Base-by-base conservation (phyloP, 208 protist genomes). In the Wallacemonas sp. region DNA sequence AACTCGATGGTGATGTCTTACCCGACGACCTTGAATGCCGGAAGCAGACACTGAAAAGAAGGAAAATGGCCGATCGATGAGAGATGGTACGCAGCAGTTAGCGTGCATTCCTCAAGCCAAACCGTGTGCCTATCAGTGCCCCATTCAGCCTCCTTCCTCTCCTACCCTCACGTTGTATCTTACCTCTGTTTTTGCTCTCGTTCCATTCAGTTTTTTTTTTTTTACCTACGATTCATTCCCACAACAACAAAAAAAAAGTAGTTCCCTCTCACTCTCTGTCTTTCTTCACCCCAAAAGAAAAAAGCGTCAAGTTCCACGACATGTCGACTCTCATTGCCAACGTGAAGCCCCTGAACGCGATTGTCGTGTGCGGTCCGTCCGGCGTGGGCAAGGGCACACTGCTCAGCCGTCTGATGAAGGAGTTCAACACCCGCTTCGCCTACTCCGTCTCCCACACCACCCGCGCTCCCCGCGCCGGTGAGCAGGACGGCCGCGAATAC, bases 371-470 rank as follows among this genome's bases (percentile, higher is more conserved):
- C 67, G 96, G 96, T 0, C 96, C 96, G 5, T 92, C 83, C 20
- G 96, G 96, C 32, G 93, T 97, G 2, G 96, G 96, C 52, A 98
- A 98, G 75, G 83, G 89, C 32, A 97, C 96, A 41, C 84, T 98
- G 29, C 71, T 98, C 59, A 67, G 81, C 36, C 77, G 81, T 14
- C 85, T 98, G 26, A 79, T 97, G 57, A 66, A 36, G 31, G 81
- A 91, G 38, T 94, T 81, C 59, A 71, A 82, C 8, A 72, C 77
- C 28, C 69, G 49, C 39, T 97, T 98, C 64, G 93, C 86, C 57
- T 97, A 97, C 70, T 96, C 85, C 41, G 87, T 98, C 46, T 97
- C 91, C 23, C 92, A 97, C 85, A 98, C 97, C 22, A 98, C 93
- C 16, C 86, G 97, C 8, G 61, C 76, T 12, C 93, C 94, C 16